These are phyloP conservation scores for Gymnopilus dilepis DNA, from an alignment of 768 basidiomycete genomes.

Conservation along the genomic window DNA sequence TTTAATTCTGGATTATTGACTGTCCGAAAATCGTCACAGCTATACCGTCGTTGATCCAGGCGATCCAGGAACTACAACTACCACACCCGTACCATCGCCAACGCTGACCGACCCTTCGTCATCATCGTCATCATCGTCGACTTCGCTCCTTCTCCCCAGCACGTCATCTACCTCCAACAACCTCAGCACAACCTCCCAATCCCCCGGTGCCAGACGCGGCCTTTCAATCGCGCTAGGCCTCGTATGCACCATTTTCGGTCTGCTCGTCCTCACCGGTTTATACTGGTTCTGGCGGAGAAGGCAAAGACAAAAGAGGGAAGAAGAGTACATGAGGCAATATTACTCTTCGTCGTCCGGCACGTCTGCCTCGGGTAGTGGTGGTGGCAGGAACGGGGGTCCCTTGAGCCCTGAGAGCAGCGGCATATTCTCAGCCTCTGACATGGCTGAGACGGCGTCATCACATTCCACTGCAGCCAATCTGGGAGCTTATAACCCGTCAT, in stretches of 20 bases:
- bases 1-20: too few relatives aligned
- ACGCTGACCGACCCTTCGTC: slow-evolving; percentile 7
- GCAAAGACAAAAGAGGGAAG: slow-evolving; percentile 10
- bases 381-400: neutral
- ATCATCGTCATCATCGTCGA: slow-evolving; percentile 8
- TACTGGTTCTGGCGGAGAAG: slow-evolving; percentile 21
- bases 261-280: slow-evolving; percentile 16
- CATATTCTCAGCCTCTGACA: slow-evolving; percentile 2
- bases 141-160: slow-evolving; percentile 11
- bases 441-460: neutral
- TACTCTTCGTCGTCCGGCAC: neutral
- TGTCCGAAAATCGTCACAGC: too few relatives aligned
- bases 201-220: slow-evolving; percentile 13
- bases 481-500: neutral
- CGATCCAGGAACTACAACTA: slow-evolving; percentile 16
- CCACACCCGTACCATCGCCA: neutral
- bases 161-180: slow-evolving; percentile 7
- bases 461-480: neutral
- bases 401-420: slow-evolving; percentile 2
- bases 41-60: slow-evolving; percentile 26
- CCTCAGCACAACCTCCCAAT: slow-evolving; percentile 5
- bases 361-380: neutral
- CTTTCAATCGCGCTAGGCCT: slow-evolving; percentile 21
- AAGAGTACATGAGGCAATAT: slow-evolving; percentile 11
- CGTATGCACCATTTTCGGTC: slow-evolving; percentile 22